phyloP scores from a whole-genome alignment of 257 asterid species.

The Solanum stenotomum region DNA sequence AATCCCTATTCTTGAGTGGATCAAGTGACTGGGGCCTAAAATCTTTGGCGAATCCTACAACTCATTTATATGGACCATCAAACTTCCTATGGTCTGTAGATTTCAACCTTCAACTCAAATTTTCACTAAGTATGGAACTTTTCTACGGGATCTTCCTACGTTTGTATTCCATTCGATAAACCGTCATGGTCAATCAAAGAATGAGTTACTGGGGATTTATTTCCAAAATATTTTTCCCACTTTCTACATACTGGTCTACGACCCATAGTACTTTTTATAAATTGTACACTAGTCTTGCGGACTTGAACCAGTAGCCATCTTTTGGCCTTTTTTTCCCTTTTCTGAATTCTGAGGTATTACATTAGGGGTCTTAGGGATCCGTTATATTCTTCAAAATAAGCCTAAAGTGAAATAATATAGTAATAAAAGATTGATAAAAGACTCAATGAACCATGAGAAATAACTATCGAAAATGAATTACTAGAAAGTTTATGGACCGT shows the following conservation, averaged over 20 bases:
- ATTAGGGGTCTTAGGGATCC: not conserved
- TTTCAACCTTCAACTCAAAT: not conserved
- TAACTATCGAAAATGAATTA: not conserved
- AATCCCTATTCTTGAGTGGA: too few species aligned
- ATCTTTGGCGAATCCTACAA: not conserved
- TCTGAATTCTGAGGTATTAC: not conserved
- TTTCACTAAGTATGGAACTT: too few species aligned
- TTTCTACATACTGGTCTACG: not conserved
- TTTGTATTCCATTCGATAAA: too few species aligned
- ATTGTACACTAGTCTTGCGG: not conserved
- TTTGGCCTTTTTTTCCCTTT: not conserved
- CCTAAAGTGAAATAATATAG: not conserved
- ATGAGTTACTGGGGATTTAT: not conserved
- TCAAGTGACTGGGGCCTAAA: not conserved
- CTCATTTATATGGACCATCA: not conserved
- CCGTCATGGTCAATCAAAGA: not conserved
- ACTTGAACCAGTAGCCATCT: not conserved
- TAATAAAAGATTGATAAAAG: not conserved
- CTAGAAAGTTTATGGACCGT: not conserved
- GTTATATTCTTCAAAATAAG: not conserved
- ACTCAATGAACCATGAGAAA: not conserved
- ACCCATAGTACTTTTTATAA: not conserved
- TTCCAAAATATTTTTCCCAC: not conserved
- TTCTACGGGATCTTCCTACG: not conserved
- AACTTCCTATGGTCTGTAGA: not conserved